A percentile compares a stretch with the other conserved stretches of the same genome.
Conservation (phyloP, 2,329 filamentous ascomycete genomes). For the Bipolaris bicolor region DNA sequence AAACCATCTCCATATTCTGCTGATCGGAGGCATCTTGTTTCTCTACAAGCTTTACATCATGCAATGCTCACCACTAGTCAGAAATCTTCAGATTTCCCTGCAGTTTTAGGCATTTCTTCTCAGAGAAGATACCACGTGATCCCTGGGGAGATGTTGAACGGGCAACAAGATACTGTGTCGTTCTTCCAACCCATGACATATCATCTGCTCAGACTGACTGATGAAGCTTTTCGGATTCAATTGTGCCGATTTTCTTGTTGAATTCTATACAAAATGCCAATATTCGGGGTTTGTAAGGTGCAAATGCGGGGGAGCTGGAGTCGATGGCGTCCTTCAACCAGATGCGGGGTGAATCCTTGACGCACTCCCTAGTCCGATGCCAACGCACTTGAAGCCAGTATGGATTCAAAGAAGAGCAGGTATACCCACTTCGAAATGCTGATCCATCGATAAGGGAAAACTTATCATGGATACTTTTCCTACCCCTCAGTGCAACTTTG, state of each 20-base stretch:
- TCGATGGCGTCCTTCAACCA: constrained; percentile 8
- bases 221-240: neutral
- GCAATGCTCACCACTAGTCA: constrained; percentile 13
- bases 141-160: constrained; percentile 29
- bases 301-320: constrained; percentile 9
- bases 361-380: constrained; percentile 27
- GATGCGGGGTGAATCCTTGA: constrained; percentile 2
- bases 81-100: constrained; percentile 31
- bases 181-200: constrained; percentile 33
- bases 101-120: constrained; percentile 31
- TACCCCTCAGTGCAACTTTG: neutral
- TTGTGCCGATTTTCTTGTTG: neutral
- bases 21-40: constrained; percentile 1
- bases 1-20: constrained; percentile 1
- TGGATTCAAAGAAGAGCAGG: neutral
- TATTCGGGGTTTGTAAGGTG: neutral
- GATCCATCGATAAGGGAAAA: neutral
- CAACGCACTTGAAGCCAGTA: neutral
- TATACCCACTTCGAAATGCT: constrained; percentile 1
- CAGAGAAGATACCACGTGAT: constrained; percentile 35
- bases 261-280: neutral
- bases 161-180: constrained; percentile 42
- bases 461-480: neutral
- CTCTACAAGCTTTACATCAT: neutral
- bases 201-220: neutral